Percentiles rank a stretch among this genome's conserved stretches.
Conservation (phyloP, 805 yeast genomes). For the Ogataea paradorogensis region DNA sequence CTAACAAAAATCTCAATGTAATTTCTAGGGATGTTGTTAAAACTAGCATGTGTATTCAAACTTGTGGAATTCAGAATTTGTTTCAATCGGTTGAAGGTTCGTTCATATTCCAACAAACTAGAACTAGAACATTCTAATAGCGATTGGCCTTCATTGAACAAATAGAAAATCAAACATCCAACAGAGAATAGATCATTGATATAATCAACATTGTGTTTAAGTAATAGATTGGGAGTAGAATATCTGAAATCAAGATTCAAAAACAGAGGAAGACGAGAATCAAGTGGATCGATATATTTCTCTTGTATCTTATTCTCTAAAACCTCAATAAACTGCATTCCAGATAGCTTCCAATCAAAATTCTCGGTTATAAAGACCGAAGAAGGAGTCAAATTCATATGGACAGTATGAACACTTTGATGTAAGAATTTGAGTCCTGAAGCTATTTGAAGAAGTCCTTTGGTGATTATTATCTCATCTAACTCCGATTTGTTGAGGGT, state of each 20-base stretch:
- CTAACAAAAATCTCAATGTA: conserved; percentile 49
- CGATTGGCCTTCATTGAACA: conserved; percentile 50
- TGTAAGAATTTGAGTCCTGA: conserved; percentile 84
- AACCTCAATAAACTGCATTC: conserved; percentile 56
- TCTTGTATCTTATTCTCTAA: conserved; percentile 47
- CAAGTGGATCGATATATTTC: conserved; percentile 65
- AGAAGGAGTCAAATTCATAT: conserved; percentile 74
- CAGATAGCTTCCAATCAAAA: conserved; percentile 93
- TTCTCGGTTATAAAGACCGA: conserved; percentile 74
- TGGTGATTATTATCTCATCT: conserved; percentile 67
- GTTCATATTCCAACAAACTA: conserved; percentile 54
- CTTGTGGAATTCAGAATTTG: conserved; percentile 36
- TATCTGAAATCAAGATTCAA: conserved; percentile 69
- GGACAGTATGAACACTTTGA: conserved; percentile 68
- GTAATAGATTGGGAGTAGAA: conserved; percentile 79
- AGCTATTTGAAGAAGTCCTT: conserved; percentile 77
- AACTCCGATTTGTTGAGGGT: conserved; percentile 42
- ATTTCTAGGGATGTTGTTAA: conserved; percentile 59
- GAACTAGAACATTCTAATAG: conserved; percentile 41
- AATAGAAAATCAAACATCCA: conserved; percentile 69
- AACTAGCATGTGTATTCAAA: conserved; percentile 44
- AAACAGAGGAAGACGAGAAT: conserved; percentile 72
- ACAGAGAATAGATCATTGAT: conserved; percentile 82
- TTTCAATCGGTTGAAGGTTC: conserved; percentile 41
- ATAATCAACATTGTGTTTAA: conserved; percentile 59